These are phyloP conservation scores for Aureobasidium mangrovei DNA, from an alignment of 2,329 filamentous ascomycete genomes.

Conservation along the genomic window DNA sequence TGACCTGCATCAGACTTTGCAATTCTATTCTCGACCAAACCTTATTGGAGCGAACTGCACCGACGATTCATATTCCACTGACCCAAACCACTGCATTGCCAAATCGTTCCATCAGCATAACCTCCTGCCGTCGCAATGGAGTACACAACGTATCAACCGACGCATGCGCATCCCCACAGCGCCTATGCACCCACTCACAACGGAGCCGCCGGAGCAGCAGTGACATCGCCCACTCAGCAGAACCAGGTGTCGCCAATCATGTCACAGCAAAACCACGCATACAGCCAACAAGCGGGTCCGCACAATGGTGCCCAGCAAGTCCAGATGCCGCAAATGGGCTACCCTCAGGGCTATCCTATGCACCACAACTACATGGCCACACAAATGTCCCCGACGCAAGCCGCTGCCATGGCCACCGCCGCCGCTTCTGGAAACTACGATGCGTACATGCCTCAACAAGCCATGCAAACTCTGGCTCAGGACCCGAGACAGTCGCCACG, in stretches of 20 bases:
- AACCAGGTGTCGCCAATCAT: constrained; percentile 73
- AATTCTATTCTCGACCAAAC: background rate
- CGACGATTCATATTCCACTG: background rate
- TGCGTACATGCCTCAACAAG: constrained; percentile 59
- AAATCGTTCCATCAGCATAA: background rate
- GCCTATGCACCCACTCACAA: constrained; percentile 28
- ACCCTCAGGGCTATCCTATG: constrained; percentile 61
- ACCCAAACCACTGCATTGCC: background rate
- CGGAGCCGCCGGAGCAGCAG: constrained; percentile 37
- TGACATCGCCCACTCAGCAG: constrained; percentile 63
- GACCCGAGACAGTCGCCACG: constrained; percentile 61
- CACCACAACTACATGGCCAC: constrained; percentile 67
- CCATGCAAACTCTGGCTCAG: constrained; percentile 52
- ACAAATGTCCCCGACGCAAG: constrained; percentile 50
- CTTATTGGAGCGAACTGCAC: background rate
- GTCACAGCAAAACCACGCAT: constrained; percentile 55
- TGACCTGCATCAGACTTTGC: background rate
- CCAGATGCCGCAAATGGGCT: constrained; percentile 62
- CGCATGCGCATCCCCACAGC: constrained; percentile 30
- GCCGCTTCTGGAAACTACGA: constrained; percentile 67
- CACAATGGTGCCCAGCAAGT: constrained; percentile 49
- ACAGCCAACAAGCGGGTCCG: constrained; percentile 56
- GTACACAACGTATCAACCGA: constrained; percentile 41
- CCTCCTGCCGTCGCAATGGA: constrained; percentile 32
- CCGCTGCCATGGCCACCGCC: constrained; percentile 79